These are phyloP conservation scores for Cornus controversa DNA, from an alignment of 148 eudicot species.

Conservation along the genomic window DNA sequence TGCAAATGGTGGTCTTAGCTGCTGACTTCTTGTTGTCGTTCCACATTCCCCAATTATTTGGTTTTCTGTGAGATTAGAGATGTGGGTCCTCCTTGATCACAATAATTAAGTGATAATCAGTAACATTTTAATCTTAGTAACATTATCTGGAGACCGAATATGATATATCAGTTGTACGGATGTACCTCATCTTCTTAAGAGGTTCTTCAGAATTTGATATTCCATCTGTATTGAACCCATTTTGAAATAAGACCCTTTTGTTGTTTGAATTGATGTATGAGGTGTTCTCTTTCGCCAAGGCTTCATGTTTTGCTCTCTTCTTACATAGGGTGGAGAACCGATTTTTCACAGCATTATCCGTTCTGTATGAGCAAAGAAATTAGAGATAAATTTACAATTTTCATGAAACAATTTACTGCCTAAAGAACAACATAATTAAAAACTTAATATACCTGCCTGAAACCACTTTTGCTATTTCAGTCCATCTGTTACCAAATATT, in stretches of 20 bases:
- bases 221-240: constrained; percentile 28
- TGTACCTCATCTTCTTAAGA: constrained; percentile 64
- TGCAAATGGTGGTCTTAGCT: constrained; percentile 63
- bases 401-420: not conserved
- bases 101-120: constrained; percentile 6
- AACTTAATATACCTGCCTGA: constrained; percentile 70
- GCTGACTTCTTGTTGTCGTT: constrained; percentile 28
- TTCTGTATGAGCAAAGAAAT: constrained; percentile 40
- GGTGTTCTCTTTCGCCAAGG: constrained; percentile 63
- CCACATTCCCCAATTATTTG: constrained; percentile 30
- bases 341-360: constrained; percentile 96
- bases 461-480: constrained; percentile 97
- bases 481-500: constrained; percentile 94
- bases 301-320: constrained; percentile 76
- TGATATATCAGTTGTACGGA: constrained; percentile 9
- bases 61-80: constrained; percentile 37
- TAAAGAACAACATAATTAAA: not conserved
- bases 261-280: constrained; percentile 56
- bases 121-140: not conserved
- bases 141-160: not conserved
- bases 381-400: not conserved
- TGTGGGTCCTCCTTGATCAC: constrained; percentile 46
- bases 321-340: constrained; percentile 86
- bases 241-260: constrained; percentile 57
- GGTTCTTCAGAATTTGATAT: constrained; percentile 36